phyloP scores from a whole-genome alignment of 148 eudicot species.

The Suaeda aralocaspica region DNA sequence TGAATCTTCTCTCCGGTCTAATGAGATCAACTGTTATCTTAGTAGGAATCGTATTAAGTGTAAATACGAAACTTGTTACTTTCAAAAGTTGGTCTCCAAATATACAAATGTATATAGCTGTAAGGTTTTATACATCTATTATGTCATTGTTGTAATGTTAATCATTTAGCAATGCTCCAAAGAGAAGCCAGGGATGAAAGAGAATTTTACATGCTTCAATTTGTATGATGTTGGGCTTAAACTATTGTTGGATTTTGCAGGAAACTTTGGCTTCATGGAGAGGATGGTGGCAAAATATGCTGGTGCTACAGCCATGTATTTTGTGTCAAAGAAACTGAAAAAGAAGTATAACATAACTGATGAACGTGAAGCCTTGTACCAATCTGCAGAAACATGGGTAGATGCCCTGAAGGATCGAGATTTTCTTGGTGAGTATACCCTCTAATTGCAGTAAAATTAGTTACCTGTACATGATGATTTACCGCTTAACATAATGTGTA shows the following conservation, averaged over 20 bases:
- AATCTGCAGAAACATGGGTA: slow-evolving; percentile 98
- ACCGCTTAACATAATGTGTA: not conserved
- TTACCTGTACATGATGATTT: not conserved
- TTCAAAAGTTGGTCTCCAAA: too few species aligned
- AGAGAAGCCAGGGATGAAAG: not conserved
- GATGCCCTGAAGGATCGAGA: slow-evolving; percentile 75
- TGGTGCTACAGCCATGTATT: slow-evolving; percentile 96
- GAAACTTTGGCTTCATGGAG: slow-evolving; percentile 82
- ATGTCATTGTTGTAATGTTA: not conserved
- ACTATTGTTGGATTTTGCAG: slow-evolving; percentile 31
- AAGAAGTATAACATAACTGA: slow-evolving; percentile 79
- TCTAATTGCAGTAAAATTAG: not conserved
- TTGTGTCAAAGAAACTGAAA: slow-evolving; percentile 83
- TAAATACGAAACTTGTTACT: too few species aligned
- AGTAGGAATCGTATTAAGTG: too few species aligned
- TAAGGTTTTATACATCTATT: too few species aligned
- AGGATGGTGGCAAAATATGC: slow-evolving; percentile 73
- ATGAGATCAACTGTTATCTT: not conserved
- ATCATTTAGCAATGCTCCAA: not conserved
- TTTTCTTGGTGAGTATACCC: slow-evolving; percentile 59
- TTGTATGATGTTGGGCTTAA: not conserved
- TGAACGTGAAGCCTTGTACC: slow-evolving; percentile 78
- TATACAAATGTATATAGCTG: too few species aligned
- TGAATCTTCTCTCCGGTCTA: not conserved
- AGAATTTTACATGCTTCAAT: not conserved